Evolutionary conservation across 2,329 filamentous ascomycete species (phyloP).

Genomic region (Periconia macrospinosa): DNA sequence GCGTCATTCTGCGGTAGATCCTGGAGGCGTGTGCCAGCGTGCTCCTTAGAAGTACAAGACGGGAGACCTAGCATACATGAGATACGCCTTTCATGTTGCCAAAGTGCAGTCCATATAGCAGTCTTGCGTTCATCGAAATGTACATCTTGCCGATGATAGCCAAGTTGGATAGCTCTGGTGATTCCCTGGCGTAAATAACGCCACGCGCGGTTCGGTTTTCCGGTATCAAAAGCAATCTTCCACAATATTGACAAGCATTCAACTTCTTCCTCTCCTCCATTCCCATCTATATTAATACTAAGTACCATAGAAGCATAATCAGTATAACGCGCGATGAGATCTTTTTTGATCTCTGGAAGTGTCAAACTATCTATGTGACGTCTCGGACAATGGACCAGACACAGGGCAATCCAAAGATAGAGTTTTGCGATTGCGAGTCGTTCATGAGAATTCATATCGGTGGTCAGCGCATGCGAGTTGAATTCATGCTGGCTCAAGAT

Average conservation of each 20-base stretch:
- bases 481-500: background rate
- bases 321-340: background rate
- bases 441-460: background rate
- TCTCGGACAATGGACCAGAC: background rate
- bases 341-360: background rate
- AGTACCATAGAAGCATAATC: background rate
- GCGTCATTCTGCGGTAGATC: background rate
- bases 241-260: conserved; percentile 1
- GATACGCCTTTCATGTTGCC: conserved; percentile 3
- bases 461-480: background rate
- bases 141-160: background rate
- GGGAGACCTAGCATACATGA: conserved; percentile 5
- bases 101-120: background rate
- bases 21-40: background rate
- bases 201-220: conserved; percentile 3
- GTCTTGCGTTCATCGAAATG: background rate
- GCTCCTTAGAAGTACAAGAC: background rate
- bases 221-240: conserved; percentile 2
- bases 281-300: background rate
- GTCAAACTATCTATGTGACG: background rate
- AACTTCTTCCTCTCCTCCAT: background rate
- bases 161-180: conserved; percentile 1
- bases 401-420: background rate
- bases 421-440: background rate
- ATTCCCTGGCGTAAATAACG: background rate